Percentiles rank a stretch among this genome's conserved stretches.
Evolutionary conservation across 2,329 filamentous ascomycete genomes (phyloP).

Genomic region (Sporothrix brasiliensis): DNA sequence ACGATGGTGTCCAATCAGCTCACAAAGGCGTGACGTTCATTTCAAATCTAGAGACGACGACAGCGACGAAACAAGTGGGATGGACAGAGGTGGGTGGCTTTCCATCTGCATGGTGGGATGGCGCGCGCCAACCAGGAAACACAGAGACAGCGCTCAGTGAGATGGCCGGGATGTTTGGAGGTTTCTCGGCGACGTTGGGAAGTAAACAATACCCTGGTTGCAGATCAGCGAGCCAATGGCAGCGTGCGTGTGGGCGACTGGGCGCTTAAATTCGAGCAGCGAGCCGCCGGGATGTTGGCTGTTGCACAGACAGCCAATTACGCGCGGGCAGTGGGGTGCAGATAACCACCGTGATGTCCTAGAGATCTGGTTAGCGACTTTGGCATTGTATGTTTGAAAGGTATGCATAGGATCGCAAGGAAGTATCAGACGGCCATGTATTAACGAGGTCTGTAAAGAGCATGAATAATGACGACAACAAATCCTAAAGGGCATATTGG

Average conservation of each 20-base stretch:
- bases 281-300: conserved; percentile 24
- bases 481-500: no score
- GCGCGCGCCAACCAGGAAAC: conserved; percentile 46
- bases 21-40: conserved; percentile 42
- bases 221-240: conserved; percentile 37
- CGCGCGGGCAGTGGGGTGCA: conserved; percentile 1
- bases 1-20: conserved; percentile 43
- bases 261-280: conserved; percentile 38
- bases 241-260: conserved; percentile 26
- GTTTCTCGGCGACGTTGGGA: conserved; percentile 20
- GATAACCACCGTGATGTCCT: background rate
- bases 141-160: conserved; percentile 8
- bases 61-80: conserved; percentile 28
- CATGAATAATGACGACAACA: background rate
- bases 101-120: conserved; percentile 42
- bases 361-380: background rate
- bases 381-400: background rate
- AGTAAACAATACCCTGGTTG: conserved; percentile 23
- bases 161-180: conserved; percentile 25
- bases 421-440: background rate
- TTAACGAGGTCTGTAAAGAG: background rate
- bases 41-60: conserved; percentile 41
- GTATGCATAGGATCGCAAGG: background rate
- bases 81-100: background rate
- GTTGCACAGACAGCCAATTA: conserved; percentile 19